Evolutionary conservation across 441 rosid species (phyloP).

Genomic region (Pelargonium myrrhifolium): DNA sequence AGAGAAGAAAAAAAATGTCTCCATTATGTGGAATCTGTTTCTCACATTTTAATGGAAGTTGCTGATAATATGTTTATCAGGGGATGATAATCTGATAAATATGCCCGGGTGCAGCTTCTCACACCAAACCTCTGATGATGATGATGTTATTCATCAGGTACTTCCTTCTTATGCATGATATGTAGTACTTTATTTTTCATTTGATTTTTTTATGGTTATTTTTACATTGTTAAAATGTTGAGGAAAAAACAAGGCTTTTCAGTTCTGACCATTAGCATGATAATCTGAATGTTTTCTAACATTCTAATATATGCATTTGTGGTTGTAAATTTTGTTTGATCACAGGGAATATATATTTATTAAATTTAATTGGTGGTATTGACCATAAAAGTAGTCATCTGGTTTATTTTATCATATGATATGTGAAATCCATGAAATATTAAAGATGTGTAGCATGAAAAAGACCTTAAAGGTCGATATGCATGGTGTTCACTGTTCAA

Average conservation of each 20-base stretch:
- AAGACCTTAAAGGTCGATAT: too few relatives aligned
- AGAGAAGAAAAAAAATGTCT: neutral
- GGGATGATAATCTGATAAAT: conserved; percentile 23
- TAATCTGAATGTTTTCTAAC: neutral
- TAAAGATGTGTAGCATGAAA: too few relatives aligned
- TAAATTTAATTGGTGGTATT: neutral
- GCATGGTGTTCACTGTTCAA: too few relatives aligned
- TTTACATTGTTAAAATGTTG: neutral
- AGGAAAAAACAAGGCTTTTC: conserved; percentile 1
- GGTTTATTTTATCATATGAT: neutral
- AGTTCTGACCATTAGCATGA: neutral
- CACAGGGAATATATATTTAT: neutral
- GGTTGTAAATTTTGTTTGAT: neutral
- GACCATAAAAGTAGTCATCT: conserved; percentile 1
- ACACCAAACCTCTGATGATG: conserved; percentile 15
- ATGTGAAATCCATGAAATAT: too few relatives aligned
- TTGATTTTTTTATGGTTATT: neutral
- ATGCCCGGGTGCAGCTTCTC: conserved; percentile 24
- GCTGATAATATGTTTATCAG: conserved; percentile 31
- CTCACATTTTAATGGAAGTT: conserved; percentile 16
- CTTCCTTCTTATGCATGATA: conserved; percentile 13
- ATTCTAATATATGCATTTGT: neutral
- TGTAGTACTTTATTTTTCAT: neutral
- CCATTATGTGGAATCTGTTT: conserved; percentile 12
- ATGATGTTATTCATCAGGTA: conserved; percentile 33